Percentiles rank a stretch among this genome's conserved stretches.
These are phyloP conservation scores for Massospora cicadina DNA, from an alignment of 371 early-diverging fungal genomes.

Conservation along the genomic window DNA sequence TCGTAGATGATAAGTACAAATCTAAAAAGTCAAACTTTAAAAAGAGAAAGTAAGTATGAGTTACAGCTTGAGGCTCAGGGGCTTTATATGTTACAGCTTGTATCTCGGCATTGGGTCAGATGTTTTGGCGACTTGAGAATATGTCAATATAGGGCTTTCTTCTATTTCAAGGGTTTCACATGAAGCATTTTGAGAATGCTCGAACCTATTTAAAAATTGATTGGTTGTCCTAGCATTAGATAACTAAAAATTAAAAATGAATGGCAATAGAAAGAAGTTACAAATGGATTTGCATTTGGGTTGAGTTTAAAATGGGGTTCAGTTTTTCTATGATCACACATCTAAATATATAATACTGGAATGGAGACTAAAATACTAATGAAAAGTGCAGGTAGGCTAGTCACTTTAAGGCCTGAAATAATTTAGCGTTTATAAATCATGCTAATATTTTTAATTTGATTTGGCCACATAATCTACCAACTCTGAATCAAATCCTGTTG, in stretches of 20 bases:
- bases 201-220: background rate
- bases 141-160: background rate
- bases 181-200: background rate
- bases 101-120: background rate
- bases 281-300: background rate
- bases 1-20: constrained; percentile 7
- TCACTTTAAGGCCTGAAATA: too few species aligned
- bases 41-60: background rate
- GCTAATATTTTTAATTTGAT: too few species aligned
- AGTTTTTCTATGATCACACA: background rate
- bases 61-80: background rate
- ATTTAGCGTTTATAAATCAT: too few species aligned
- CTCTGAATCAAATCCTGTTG: too few species aligned
- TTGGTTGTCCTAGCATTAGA: background rate
- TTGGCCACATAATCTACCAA: too few species aligned
- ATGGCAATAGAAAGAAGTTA: background rate
- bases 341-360: too few species aligned
- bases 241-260: background rate
- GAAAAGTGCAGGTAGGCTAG: too few species aligned
- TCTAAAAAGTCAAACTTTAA: background rate
- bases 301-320: background rate
- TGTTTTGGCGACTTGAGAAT: background rate
- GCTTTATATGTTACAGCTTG: background rate
- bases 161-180: background rate
- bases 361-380: too few species aligned